phyloP scores from a whole-genome alignment of 2,329 filamentous ascomycete genomes.

The Microdochium trichocladiopsis region DNA sequence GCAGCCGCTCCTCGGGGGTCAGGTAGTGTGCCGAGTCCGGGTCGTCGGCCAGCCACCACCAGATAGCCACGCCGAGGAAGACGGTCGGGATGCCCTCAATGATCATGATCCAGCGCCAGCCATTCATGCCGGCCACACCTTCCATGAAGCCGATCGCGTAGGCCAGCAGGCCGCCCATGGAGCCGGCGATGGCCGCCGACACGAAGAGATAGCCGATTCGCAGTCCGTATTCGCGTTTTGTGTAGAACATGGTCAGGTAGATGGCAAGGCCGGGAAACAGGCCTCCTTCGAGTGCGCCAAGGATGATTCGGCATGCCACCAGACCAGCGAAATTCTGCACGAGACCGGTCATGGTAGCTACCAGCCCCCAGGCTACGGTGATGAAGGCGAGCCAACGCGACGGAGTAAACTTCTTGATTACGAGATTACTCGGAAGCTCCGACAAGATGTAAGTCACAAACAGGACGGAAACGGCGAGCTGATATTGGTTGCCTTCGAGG shows the following conservation, averaged over 20 bases:
- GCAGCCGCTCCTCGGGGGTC: slow-evolving; percentile 38
- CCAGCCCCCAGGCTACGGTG: slow-evolving; percentile 17
- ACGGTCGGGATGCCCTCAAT: slow-evolving; percentile 50
- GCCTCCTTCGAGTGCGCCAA: slow-evolving; percentile 51
- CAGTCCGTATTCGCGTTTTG: slow-evolving; percentile 47
- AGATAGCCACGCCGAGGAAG: slow-evolving; percentile 44
- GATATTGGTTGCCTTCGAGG: neutral
- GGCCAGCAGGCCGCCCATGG: slow-evolving; percentile 57
- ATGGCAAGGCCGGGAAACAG: slow-evolving; percentile 50
- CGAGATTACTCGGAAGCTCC: slow-evolving; percentile 31
- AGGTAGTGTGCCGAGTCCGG: slow-evolving; percentile 54
- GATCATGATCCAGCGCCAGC: slow-evolving; percentile 62
- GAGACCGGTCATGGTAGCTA: slow-evolving; percentile 13
- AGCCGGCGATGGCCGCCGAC: slow-evolving; percentile 54
- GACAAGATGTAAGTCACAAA: neutral
- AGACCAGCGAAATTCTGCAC: slow-evolving; percentile 10
- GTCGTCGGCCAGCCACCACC: slow-evolving; percentile 50
- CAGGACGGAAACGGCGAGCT: neutral
- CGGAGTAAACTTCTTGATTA: slow-evolving; percentile 27
- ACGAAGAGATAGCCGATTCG: slow-evolving; percentile 52
- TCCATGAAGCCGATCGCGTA: slow-evolving; percentile 60
- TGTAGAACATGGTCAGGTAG: slow-evolving; percentile 60
- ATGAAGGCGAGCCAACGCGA: slow-evolving; percentile 11
- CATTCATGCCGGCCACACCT: slow-evolving; percentile 44
- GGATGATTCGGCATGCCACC: slow-evolving; percentile 31